Percentiles rank a stretch among this genome's conserved stretches.
phyloP scores from a whole-genome alignment of 495 filamentous ascomycete genomes.

The Neurospora sp. region DNA sequence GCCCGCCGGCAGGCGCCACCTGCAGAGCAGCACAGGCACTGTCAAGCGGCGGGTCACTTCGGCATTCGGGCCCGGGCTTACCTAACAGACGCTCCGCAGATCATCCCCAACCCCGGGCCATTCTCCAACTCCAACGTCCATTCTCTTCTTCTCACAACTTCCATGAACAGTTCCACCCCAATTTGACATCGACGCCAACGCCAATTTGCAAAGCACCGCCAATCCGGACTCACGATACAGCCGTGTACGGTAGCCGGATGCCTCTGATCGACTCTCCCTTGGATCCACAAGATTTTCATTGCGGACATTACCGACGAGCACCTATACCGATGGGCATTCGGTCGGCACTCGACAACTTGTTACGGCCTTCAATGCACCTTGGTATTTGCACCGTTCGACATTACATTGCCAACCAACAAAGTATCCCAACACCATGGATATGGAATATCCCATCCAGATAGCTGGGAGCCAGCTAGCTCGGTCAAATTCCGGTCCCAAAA shows the following conservation, averaged over 20 bases:
- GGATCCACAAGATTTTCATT: neutral
- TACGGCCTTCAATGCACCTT: neutral
- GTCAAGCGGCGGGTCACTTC: neutral
- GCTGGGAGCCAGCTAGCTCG: neutral
- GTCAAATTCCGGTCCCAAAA: neutral
- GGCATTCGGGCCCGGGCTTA: neutral
- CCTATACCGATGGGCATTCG: neutral
- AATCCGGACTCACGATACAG: neutral
- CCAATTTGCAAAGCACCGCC: neutral
- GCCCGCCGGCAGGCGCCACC: neutral
- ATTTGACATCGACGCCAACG: neutral
- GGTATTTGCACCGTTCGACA: neutral
- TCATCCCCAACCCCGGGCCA: neutral
- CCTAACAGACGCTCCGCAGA: neutral
- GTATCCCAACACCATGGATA: neutral
- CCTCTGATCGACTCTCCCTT: neutral
- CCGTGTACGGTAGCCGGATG: neutral
- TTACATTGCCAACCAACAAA: neutral
- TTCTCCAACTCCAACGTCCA: neutral
- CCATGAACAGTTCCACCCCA: neutral
- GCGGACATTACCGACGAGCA: neutral
- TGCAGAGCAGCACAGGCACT: neutral
- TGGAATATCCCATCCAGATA: neutral
- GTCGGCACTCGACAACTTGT: neutral
- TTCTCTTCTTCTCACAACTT: neutral